Percentiles rank a stretch among this genome's conserved stretches.
phyloP scores from a whole-genome alignment of 108 stramenopile species.

The Nitzschia sp. region DNA sequence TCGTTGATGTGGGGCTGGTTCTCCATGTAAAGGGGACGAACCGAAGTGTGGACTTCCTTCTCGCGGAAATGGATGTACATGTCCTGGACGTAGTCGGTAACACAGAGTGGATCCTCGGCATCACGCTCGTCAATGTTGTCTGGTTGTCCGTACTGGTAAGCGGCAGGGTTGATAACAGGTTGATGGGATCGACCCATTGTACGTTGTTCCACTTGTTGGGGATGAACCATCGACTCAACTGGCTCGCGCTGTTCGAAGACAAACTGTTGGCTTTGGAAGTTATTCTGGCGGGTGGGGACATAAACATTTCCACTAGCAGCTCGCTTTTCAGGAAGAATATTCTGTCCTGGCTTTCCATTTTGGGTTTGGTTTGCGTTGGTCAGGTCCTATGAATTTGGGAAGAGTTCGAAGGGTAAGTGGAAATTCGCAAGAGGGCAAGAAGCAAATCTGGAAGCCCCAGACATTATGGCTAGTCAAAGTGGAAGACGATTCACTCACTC shows the following conservation, averaged over 20 bases:
- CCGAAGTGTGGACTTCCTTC: constrained; percentile 74
- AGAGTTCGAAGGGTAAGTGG: neutral
- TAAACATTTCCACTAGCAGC: constrained; percentile 28
- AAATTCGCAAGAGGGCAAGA: too few relatives aligned
- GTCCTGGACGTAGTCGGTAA: constrained; percentile 91
- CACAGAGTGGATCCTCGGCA: constrained; percentile 90
- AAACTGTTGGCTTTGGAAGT: constrained; percentile 20
- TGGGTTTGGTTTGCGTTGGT: constrained; percentile 36
- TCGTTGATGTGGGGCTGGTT: constrained; percentile 80
- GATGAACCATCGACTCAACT: constrained; percentile 18
- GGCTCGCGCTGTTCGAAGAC: constrained; percentile 36
- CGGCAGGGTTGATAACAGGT: constrained; percentile 26
- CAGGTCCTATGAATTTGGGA: constrained; percentile 25
- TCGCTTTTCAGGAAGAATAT: constrained; percentile 34
- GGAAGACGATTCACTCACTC: constrained; percentile 26
- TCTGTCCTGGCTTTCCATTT: constrained; percentile 36
- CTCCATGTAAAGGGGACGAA: constrained; percentile 71
- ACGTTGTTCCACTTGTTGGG: neutral
- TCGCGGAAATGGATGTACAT: constrained; percentile 93
- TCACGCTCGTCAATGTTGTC: constrained; percentile 96
- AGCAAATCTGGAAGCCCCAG: too few relatives aligned
- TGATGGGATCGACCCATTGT: constrained; percentile 30
- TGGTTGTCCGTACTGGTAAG: constrained; percentile 77
- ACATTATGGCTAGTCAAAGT: too few relatives aligned
- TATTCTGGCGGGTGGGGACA: constrained; percentile 31